These are phyloP conservation scores for Podosphaera fusca DNA, from an alignment of 2,329 filamentous ascomycete genomes.

Conservation along the genomic window DNA sequence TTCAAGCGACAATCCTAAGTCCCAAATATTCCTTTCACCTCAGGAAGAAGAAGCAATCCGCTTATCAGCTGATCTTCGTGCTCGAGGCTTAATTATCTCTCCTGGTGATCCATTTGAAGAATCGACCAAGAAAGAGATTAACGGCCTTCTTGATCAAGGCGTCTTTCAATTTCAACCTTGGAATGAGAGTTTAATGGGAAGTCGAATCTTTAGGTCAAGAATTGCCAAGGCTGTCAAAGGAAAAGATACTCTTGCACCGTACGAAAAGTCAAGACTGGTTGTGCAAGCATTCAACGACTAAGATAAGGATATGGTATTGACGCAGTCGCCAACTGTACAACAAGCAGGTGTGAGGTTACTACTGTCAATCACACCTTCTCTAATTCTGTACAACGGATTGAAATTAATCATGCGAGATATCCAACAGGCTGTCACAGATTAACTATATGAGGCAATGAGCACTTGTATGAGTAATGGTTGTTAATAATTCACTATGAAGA, in stretches of 20 bases:
- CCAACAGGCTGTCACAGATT: no score
- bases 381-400: background rate
- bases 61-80: background rate
- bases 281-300: background rate
- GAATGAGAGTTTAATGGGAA: background rate
- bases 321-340: background rate
- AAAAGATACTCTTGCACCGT: background rate
- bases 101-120: background rate
- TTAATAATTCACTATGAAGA: no score
- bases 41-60: no score
- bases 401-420: background rate
- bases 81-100: background rate
- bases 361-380: background rate
- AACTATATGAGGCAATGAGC: no score
- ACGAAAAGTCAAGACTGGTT: background rate
- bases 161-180: background rate
- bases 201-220: background rate
- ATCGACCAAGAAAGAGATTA: background rate
- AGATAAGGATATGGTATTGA: background rate
- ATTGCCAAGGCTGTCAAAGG: background rate
- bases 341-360: background rate
- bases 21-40: no score
- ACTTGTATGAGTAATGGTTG: no score
- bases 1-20: no score
- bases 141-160: background rate